Evolutionary conservation across 345 rosid species (phyloP).

Genomic region (Anacardium occidentale): DNA sequence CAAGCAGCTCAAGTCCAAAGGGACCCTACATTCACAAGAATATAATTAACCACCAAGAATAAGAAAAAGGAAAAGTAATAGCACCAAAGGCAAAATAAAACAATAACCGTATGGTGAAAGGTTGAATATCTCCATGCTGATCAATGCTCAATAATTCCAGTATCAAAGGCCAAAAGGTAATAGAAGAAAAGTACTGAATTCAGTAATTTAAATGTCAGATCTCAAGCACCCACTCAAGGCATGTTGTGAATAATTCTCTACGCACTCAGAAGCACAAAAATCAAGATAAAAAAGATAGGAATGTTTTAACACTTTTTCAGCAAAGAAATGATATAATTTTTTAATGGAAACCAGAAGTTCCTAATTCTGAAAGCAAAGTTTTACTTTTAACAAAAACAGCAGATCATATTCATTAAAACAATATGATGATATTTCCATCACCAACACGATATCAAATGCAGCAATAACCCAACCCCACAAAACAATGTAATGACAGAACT

Average conservation of each 20-base stretch:
- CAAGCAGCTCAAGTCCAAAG: constrained; percentile 76
- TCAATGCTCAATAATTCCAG: neutral
- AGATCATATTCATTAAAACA: neutral
- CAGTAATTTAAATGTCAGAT: neutral
- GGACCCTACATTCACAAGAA: constrained; percentile 51
- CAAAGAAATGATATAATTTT: neutral
- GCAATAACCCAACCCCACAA: neutral
- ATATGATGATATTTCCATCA: neutral
- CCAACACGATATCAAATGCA: neutral
- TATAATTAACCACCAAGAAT: constrained; percentile 20
- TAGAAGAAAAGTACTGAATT: neutral
- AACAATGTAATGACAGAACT: neutral
- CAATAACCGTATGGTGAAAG: neutral
- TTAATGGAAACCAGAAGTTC: neutral
- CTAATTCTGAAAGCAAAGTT: neutral
- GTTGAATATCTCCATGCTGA: neutral
- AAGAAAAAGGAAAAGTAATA: constrained; percentile 4
- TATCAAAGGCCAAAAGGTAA: neutral
- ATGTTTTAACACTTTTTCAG: neutral
- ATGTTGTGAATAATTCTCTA: neutral
- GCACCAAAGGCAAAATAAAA: neutral
- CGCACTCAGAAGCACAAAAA: neutral
- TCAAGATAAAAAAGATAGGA: neutral
- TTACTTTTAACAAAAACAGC: neutral
- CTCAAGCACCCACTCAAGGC: neutral